These are phyloP conservation scores for Aeminium ludgeri DNA, from an alignment of 495 filamentous ascomycete species.

Conservation along the genomic window DNA sequence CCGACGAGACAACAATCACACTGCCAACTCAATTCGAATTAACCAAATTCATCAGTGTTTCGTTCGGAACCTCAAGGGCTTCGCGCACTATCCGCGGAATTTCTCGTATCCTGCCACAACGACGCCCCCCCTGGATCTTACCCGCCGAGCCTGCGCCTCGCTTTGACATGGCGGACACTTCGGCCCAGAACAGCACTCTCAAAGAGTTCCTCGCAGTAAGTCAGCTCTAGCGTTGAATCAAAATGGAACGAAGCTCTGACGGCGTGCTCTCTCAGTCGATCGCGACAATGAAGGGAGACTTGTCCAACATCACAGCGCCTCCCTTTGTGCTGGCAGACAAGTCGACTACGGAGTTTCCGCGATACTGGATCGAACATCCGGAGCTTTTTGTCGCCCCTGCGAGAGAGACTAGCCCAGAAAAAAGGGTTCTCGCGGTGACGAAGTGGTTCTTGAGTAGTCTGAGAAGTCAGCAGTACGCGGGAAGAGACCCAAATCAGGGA, in stretches of 20 bases:
- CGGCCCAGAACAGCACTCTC: constrained; percentile 5
- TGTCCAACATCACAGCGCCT: constrained; percentile 20
- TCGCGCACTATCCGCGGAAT: too few species aligned
- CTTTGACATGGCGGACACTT: constrained; percentile 11
- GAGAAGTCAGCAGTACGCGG: constrained; percentile 20
- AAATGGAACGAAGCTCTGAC: neutral
- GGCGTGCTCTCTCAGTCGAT: constrained; percentile 4
- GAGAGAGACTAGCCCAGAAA: constrained; percentile 7
- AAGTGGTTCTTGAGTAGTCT: constrained; percentile 19
- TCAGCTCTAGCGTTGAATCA: neutral
- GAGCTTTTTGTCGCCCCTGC: constrained; percentile 19
- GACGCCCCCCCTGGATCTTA: too few species aligned
- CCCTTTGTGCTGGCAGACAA: constrained; percentile 19
- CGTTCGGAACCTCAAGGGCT: too few species aligned
- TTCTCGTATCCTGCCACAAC: too few species aligned
- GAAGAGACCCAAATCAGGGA: constrained; percentile 14
- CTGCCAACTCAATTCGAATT: too few species aligned
- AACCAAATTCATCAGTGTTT: too few species aligned
- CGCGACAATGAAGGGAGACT: constrained; percentile 11
- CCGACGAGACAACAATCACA: too few species aligned
- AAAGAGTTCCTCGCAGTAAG: constrained; percentile 13
- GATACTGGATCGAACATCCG: constrained; percentile 20
- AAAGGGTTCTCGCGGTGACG: constrained; percentile 16
- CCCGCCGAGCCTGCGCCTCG: too few species aligned
- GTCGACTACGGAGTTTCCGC: constrained; percentile 18